Conservation (phyloP, 2,329 filamentous ascomycete species). For the Penicillium sp. region DNA sequence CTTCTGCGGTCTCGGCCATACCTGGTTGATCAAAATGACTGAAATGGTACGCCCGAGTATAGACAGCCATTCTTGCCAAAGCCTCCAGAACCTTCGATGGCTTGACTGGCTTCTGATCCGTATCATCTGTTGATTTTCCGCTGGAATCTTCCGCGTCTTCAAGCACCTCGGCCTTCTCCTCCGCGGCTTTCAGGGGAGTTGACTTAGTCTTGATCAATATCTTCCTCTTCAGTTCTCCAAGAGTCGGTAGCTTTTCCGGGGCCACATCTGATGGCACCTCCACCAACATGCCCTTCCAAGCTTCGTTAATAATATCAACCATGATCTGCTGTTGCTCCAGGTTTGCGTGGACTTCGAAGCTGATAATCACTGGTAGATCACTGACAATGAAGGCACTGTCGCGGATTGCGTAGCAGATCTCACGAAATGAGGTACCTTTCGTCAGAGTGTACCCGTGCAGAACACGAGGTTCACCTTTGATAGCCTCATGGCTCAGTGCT, state of each 20-base stretch:
- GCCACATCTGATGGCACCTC: slow-evolving; percentile 59
- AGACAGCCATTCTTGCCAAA: slow-evolving; percentile 74
- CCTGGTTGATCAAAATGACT: slow-evolving; percentile 65
- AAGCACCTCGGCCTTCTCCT: slow-evolving; percentile 25
- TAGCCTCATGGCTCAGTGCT: slow-evolving; percentile 5
- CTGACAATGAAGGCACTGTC: slow-evolving; percentile 75
- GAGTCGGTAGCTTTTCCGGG: slow-evolving; percentile 59
- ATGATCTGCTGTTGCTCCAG: slow-evolving; percentile 82
- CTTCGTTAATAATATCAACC: slow-evolving; percentile 89
- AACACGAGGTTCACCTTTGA: slow-evolving; percentile 70
- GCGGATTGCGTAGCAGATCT: slow-evolving; percentile 76
- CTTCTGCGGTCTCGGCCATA: slow-evolving; percentile 41
- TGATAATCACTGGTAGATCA: slow-evolving; percentile 82
- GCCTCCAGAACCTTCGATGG: slow-evolving; percentile 65
- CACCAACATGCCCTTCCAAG: slow-evolving; percentile 74
- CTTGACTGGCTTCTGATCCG: slow-evolving; percentile 36
- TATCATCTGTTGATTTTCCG: neutral
- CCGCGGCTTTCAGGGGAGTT: slow-evolving; percentile 46
- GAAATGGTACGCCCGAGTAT: slow-evolving; percentile 83
- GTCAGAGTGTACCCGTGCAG: slow-evolving; percentile 86
- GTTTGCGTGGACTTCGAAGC: slow-evolving; percentile 84
- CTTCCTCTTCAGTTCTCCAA: slow-evolving; percentile 71
- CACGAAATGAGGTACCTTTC: slow-evolving; percentile 78
- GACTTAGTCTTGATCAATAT: slow-evolving; percentile 82
- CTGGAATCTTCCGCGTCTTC: slow-evolving; percentile 4